Base-by-base conservation (phyloP, 2,329 filamentous ascomycete genomes). In the Talaromyces funiculosus region DNA sequence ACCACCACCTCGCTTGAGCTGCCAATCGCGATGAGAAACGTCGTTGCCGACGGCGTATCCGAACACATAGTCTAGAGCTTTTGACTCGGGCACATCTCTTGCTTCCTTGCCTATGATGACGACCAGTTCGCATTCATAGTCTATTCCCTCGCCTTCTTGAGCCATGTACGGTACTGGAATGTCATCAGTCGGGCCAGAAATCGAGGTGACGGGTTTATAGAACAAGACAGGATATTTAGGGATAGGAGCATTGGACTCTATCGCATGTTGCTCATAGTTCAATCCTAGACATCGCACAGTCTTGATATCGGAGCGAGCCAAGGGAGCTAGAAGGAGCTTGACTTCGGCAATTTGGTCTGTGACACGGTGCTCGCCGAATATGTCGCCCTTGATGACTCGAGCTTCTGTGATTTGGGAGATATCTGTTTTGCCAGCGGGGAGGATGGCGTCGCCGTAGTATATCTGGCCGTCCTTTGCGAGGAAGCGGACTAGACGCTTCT, bases 111-210 rank as follows among this genome's bases (percentile, higher is more conserved):
- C 87, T 64, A 92, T 90, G 8, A 92, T 79, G 38, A 85, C 80
- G 14, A 91, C 87, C 6, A 93, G 81, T 75, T 93, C 90, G 71
- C 88, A 90, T 75, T 93, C 90, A 73, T 92, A 92, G 74, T 92
- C 90, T 18, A 90, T 76, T 0, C 86, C 86, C n/a, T 78, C 77
- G 53, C 79, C 80, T 63, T 86, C 80, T 73, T 91, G 89, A 0
- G 87, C 88, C 62, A 89, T 76, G 2, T 74, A 68, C 22, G 85
- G 83, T 37, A 93, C 79, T 2, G 87, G 87, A 57, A 91, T 87
- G 1, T 85, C 78, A 66, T 89, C 86, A 2, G 73, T 78, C 0
- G 88, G 88, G 1, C 87, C 88, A 0, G 82, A 72, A 24, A 91
- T 79, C 0, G 88, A 78, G 2, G 88, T 89, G 6, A 80, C 71